Base-by-base conservation (phyloP, 192 early-diverging fungal genomes). In the Coemansia sp. region DNA sequence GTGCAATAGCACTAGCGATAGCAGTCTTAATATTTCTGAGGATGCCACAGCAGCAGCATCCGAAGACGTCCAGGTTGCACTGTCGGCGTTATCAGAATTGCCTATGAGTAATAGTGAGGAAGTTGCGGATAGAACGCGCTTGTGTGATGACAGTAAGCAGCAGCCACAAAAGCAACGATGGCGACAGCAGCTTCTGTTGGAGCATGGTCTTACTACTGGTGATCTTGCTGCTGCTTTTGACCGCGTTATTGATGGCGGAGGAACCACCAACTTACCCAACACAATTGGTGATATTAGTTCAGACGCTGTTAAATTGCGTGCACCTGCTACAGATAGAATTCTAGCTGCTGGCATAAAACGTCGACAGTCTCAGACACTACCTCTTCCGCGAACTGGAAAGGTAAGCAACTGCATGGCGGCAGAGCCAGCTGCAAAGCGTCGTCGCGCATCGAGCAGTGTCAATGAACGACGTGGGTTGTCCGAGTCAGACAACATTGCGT, bases 181-280 rank as follows among this genome's bases (percentile, higher is more conserved):
- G 27, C 55, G 24, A 23, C 24, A 23, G 55, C 55, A 11, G 31
- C 55, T 65, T 23, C 63, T 65, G 10, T 22, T 33, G 8, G 63
- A 65, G 63, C 10, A 65, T 42, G 54, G 54, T 1, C 63, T 65
- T 9, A 23, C 54, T n/a, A n/a, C 22, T n/a, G 32, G 22, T 17
- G 63, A 65, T 24, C 53, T 65, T n/a, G 63, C 54, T 19, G 53
- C 54, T 19, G 63, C 63, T 6, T 24, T 65, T n/a, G 53, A 24
- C 19, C 36, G 50, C 50, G 24, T 55, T 42, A 6, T 36, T 36
- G 53, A 55, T 55, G 9, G 54, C 33, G 6, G 17, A 17, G 50
- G 42, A 1, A n/a, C 46, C 42, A 21, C 29, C 57, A 19, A 59
- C 5, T 21, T 21, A 10, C 57, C 9, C 17, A 10, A 36, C 14